Evolutionary conservation across 768 basidiomycete species (phyloP), one percentile per base, ranked within the genome.

Genomic region (Russula brevipes): DNA sequence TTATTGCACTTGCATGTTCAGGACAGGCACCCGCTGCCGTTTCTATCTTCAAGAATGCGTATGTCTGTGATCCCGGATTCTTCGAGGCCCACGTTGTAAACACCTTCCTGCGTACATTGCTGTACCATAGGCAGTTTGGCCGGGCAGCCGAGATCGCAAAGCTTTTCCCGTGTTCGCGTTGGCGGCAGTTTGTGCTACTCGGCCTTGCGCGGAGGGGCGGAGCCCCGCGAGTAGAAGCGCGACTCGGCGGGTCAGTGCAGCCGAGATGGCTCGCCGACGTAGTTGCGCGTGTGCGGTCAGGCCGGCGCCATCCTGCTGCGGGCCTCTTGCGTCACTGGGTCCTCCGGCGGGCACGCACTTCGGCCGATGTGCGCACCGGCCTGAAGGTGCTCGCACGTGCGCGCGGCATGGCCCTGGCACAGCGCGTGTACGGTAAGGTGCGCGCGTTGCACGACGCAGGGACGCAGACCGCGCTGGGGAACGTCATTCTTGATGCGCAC

Each of bases 401-500:
- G 39, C 65, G 67, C 3, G 59, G 65, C 12, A 24, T 59, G 12
- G 41, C 36, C 46, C 39, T 58, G n/a, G 66, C 61, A 5, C 46
- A 2, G 19, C 54, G 61, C 16, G 30, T 62, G 0, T 62, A 60
- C 46, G 42, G 57, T 3, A 54, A 7, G 5, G 12, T 63, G 79
- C 19, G 75, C 78, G 60, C 17, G 60, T 4, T 69, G 66, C 60
- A 71, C 71, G 65, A 68, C 33, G 41, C 7, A 12, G 49, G 50
- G 31, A 52, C 46, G 14, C 70, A 73, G 46, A 83, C 84, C 0
- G 66, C 71, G 24, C 69, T 86, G 11, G 85, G 84, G 3, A 90
- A 89, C 68, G 76, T 78, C 36, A 77, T 88, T 36, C 70, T 89
- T 3, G 77, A 84, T 59, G 81, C 79, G 1, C 69, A 76, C 7